Evolutionary conservation across 495 filamentous ascomycete species (phyloP).

Genomic region (Annulohypoxylon maeteangense): DNA sequence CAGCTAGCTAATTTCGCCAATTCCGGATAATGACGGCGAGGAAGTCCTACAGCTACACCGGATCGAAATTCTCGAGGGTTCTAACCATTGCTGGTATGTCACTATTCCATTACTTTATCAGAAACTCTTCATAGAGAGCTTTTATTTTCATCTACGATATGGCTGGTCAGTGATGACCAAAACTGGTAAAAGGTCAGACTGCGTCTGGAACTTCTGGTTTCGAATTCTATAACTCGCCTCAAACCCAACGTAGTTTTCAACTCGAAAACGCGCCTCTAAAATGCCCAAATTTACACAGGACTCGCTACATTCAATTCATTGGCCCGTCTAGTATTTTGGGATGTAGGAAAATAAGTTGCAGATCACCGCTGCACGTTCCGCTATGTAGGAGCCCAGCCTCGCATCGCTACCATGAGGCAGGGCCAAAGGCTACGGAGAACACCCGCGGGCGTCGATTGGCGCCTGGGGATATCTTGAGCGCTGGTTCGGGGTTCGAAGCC

Average conservation of each 20-base stretch:
- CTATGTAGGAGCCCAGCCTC: constrained; percentile 53
- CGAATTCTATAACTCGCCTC: constrained; percentile 35
- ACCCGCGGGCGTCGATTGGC: neutral
- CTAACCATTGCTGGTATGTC: constrained; percentile 21
- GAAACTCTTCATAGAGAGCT: neutral
- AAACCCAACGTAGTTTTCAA: constrained; percentile 40
- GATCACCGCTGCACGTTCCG: constrained; percentile 47
- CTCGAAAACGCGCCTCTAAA: constrained; percentile 31
- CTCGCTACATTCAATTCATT: constrained; percentile 25
- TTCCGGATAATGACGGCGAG: constrained; percentile 33
- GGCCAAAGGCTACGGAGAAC: constrained; percentile 63
- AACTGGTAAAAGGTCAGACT: constrained; percentile 73
- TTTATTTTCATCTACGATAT: constrained; percentile 12
- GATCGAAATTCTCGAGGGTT: constrained; percentile 12
- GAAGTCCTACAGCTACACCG: constrained; percentile 7
- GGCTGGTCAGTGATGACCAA: constrained; percentile 65
- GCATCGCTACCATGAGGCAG: constrained; percentile 45
- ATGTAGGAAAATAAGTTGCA: constrained; percentile 45
- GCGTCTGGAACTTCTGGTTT: constrained; percentile 55
- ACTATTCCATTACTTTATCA: neutral
- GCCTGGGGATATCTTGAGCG: constrained; percentile 19
- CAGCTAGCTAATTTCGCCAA: constrained; percentile 8
- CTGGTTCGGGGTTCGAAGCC: constrained; percentile 48
- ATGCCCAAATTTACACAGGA: constrained; percentile 3
- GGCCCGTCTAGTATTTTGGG: constrained; percentile 19